A percentile compares a stretch with the other conserved stretches of the same genome.
Evolutionary conservation across 148 eudicot genomes (phyloP).

Genomic region (Cornus suecica): DNA sequence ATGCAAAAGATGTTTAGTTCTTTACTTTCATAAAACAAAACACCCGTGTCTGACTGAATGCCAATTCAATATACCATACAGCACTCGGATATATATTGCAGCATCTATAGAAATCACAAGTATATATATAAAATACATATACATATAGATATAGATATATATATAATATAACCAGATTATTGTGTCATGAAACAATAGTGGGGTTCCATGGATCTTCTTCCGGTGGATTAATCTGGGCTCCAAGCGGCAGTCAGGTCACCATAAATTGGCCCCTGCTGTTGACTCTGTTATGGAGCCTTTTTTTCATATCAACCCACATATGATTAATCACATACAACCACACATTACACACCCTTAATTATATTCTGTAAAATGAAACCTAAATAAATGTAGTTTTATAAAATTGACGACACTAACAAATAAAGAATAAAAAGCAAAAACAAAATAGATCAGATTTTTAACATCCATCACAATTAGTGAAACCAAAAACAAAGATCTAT

Average conservation of each 20-base stretch:
- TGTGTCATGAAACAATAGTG: slow-evolving; percentile 34
- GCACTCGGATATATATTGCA: neutral
- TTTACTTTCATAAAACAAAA: slow-evolving; percentile 24
- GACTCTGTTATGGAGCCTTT: slow-evolving; percentile 41
- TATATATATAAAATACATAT: no score
- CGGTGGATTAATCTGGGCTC: slow-evolving; percentile 35
- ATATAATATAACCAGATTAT: slow-evolving; percentile 28
- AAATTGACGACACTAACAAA: no score
- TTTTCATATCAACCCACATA: neutral
- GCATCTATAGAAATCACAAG: no score
- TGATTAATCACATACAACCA: neutral
- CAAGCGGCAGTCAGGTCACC: slow-evolving; percentile 48
- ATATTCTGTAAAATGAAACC: no score
- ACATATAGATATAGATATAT: no score
- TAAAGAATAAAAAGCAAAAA: no score
- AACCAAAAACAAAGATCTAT: no score
- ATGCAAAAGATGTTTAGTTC: slow-evolving; percentile 65
- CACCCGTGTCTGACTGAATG: slow-evolving; percentile 69
- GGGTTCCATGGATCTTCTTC: slow-evolving; percentile 38
- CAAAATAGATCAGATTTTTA: neutral
- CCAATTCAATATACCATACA: slow-evolving; percentile 13
- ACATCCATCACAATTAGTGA: no score
- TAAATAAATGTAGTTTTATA: no score
- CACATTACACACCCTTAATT: neutral
- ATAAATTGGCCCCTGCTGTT: slow-evolving; percentile 37